Base-by-base conservation (phyloP, 139 green algal genomes). In the Ettlia oleoabundans region DNA sequence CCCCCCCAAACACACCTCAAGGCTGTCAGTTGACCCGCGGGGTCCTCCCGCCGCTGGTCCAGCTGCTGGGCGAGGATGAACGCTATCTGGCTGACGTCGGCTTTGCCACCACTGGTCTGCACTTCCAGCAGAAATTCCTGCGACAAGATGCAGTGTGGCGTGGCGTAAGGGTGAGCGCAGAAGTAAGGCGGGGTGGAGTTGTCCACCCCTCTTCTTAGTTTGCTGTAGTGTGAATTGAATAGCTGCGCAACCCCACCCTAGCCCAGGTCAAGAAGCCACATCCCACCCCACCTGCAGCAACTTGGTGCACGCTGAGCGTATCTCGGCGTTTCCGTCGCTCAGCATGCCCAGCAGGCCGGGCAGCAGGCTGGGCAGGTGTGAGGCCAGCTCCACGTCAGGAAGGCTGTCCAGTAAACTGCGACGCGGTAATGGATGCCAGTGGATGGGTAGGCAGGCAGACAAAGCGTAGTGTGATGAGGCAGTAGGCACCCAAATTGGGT, bases 291-390 rank as follows among this genome's bases (percentile, higher is more conserved):
- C 88, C 83, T 91, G 78, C 35, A 97, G 87, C 4, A 91, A 86
- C 35, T 86, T 92, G 69, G 85, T 84, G 13, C 89, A 92, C 5
- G 88, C 81, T 51, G 84, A 69, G 10, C 93, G 82, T 67, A 98
- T 93, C 76, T 97, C 94, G 1, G 89, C 75, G 22, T 88, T 86
- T 43, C 82, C 61, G 69, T 98, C 95, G 40, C 84, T 87, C 68
- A 98, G 89, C 92, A 98, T 96, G 79, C 84, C 90, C 87, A 98
- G 89, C 78, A 99, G 86, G 1, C 94, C 93, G 32, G 96, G 95
- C 71, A 99, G 87, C 78, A 99, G 91, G 35, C 94, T 82, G 1
- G 96, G 96, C 65, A 99, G 88, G 88, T 95, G 92, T 0, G 81
- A 73, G 63, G 98, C 88, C 89, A 99, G 93, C 87, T 97, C 91